Percentiles rank a stretch among this genome's conserved stretches.
Conservation (phyloP, 1,284 basidiomycete species). For the Fereydounia khargensis region DNA sequence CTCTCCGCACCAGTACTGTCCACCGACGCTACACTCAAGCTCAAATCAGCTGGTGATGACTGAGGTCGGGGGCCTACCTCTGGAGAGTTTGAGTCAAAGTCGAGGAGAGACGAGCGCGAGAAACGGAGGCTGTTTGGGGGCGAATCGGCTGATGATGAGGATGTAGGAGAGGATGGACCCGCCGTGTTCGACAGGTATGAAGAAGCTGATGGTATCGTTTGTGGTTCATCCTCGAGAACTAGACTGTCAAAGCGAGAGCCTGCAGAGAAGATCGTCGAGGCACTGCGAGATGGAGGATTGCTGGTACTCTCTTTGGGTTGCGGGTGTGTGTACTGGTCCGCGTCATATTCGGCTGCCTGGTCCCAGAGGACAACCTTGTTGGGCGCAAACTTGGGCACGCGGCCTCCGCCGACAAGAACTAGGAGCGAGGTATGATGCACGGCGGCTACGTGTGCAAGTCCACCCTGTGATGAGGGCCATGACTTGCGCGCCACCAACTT, state of each 20-base stretch:
- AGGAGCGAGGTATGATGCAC: slow-evolving; percentile 40
- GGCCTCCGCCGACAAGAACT: slow-evolving; percentile 45
- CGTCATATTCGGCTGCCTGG: slow-evolving; percentile 26
- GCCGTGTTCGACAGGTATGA: too few relatives aligned
- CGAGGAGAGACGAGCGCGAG: slow-evolving; percentile 11
- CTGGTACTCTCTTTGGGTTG: not conserved
- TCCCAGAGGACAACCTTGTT: slow-evolving; percentile 53
- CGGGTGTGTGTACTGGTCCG: not conserved
- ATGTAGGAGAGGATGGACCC: too few relatives aligned
- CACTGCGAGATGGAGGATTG: slow-evolving; percentile 10
- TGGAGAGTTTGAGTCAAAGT: too few relatives aligned
- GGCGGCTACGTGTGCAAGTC: slow-evolving; percentile 30
- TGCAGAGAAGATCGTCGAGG: slow-evolving; percentile 43
- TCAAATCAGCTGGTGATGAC: too few relatives aligned
- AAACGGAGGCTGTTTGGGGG: slow-evolving; percentile 3
- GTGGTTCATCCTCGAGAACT: too few relatives aligned
- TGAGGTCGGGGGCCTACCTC: too few relatives aligned
- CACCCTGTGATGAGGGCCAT: slow-evolving; percentile 38
- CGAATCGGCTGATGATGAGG: slow-evolving; percentile 3
- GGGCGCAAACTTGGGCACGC: slow-evolving; percentile 46
- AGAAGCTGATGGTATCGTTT: too few relatives aligned
- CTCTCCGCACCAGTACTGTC: too few relatives aligned
- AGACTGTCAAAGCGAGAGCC: slow-evolving; percentile 22
- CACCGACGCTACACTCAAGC: too few relatives aligned
- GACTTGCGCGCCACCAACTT: slow-evolving; percentile 24